Evolutionary conservation across 306 rosid species (phyloP), one percentile per base, ranked within the genome.

Genomic region (Quercus robur): DNA sequence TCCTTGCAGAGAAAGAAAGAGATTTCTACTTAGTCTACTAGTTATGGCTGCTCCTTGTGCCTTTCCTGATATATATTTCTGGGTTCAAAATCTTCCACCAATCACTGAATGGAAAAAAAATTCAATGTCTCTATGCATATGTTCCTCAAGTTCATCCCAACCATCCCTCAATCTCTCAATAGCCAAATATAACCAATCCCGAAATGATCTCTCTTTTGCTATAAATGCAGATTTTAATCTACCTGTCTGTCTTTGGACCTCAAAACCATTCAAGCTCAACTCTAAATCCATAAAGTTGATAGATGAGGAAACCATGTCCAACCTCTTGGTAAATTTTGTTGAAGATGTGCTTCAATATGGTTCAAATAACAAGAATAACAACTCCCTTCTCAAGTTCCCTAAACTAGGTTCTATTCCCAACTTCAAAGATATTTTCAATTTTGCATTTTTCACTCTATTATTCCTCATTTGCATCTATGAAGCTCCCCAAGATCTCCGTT

Each of bases 391-490:
- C 79, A 85, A 78, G 70, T 86, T 91, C 64, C 94, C 85, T 5
- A 85, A 84, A 64, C 87, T 87, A 20, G 84, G 86, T 41, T 74
- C 78, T 10, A 57, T 79, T 78, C 12, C 89, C 62, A 83, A 91
- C 81, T 82, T 81, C 6, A 74, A 78, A 68, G 93, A 87, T 5
- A 86, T 88, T 17, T 93, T 95, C 90, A 91, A 95, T 77, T 80
- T 86, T 33, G 79, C 93, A 44, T 90, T 93, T 58, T 84, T 89
- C 82, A 87, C 93, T 2, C 88, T 95, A 28, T 51, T 88, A 4
- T 91, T 93, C 91, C 88, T 95, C 14, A 84, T 95, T 55, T 91
- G 93, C 83, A 87, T 93, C 28, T 95, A 95, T 8, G 99, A 95
- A 86, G 91, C 94, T 15, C 99, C 99, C 3, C 35, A 77, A 0